Conservation (phyloP, 805 yeast genomes). For the Kodamaea sagamina region DNA sequence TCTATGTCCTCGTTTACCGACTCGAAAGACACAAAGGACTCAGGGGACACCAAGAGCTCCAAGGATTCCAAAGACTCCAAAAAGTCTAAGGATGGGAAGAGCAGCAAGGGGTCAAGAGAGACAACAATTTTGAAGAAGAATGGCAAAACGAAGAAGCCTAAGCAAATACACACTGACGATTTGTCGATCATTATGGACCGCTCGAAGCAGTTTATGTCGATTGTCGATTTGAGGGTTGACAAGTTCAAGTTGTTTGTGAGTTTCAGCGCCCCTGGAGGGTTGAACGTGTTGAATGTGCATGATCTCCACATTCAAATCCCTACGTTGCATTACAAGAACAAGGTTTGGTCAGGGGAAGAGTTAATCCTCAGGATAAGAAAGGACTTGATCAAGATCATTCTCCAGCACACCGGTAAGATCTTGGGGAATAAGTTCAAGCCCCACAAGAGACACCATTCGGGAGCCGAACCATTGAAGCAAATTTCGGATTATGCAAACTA, state of each 20-base stretch:
- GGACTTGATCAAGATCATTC: conserved; percentile 56
- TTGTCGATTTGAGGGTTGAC: conserved; percentile 37
- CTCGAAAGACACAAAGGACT: conserved; percentile 2
- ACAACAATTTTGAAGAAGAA: background rate
- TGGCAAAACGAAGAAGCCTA: background rate
- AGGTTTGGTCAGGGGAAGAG: conserved; percentile 74
- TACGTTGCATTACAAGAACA: conserved; percentile 53
- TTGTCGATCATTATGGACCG: conserved; percentile 44
- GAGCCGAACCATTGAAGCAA: conserved; percentile 39
- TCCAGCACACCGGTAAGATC: conserved; percentile 73
- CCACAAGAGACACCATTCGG: conserved; percentile 31
- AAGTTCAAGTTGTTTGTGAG: conserved; percentile 57
- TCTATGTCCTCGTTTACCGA: conserved; percentile 5
- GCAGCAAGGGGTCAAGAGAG: background rate
- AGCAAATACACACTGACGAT: conserved; percentile 30
- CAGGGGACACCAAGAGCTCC: background rate
- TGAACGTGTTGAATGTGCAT: conserved; percentile 74
- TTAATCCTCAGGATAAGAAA: conserved; percentile 62
- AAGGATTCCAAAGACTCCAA: conserved; percentile 1
- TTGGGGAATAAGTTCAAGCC: conserved; percentile 69
- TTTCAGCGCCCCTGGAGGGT: conserved; percentile 71
- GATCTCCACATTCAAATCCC: conserved; percentile 72
- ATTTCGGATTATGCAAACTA: conserved; percentile 40
- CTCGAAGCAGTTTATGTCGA: conserved; percentile 44
- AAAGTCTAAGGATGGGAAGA: background rate